phyloP scores from a whole-genome alignment of 805 yeast species.

The Candida maltosa region DNA sequence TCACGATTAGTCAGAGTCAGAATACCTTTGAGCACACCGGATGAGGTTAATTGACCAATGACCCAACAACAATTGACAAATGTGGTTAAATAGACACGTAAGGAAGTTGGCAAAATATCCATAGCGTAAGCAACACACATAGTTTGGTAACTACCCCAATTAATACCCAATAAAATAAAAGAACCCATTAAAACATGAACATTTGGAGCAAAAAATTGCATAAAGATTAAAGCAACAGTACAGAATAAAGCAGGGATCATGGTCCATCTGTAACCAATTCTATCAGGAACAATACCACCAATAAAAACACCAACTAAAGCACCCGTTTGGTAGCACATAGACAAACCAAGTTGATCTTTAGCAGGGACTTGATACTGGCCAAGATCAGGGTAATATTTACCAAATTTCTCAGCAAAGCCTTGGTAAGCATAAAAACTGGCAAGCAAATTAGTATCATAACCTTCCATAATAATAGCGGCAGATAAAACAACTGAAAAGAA shows the following conservation, averaged over 20 bases:
- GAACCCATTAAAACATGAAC: conserved; percentile 38
- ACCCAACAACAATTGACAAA: conserved; percentile 53
- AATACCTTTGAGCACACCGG: conserved; percentile 47
- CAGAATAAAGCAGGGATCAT: conserved; percentile 25
- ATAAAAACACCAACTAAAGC: conserved; percentile 44
- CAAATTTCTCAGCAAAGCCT: conserved; percentile 30
- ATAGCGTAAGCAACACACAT: conserved; percentile 54
- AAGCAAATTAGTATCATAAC: conserved; percentile 34
- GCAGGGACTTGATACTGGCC: conserved; percentile 28
- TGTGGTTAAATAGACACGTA: conserved; percentile 49
- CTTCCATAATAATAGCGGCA: conserved; percentile 38
- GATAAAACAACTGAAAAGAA: conserved; percentile 37
- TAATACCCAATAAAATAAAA: conserved; percentile 42
- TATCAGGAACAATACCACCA: conserved; percentile 44
- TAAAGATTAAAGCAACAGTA: conserved; percentile 39
- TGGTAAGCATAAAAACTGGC: conserved; percentile 33
- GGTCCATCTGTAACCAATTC: conserved; percentile 45
- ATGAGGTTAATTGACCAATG: conserved; percentile 53
- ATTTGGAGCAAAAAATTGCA: conserved; percentile 44
- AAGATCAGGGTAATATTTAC: conserved; percentile 20
- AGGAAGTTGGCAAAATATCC: conserved; percentile 51
- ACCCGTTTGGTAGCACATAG: conserved; percentile 35
- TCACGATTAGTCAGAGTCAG: conserved; percentile 19
- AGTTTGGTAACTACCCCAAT: conserved; percentile 57
- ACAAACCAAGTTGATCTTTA: conserved; percentile 34